Evolutionary conservation across 2,329 filamentous ascomycete species (phyloP).

Genomic region (Cladosporium sp.): DNA sequence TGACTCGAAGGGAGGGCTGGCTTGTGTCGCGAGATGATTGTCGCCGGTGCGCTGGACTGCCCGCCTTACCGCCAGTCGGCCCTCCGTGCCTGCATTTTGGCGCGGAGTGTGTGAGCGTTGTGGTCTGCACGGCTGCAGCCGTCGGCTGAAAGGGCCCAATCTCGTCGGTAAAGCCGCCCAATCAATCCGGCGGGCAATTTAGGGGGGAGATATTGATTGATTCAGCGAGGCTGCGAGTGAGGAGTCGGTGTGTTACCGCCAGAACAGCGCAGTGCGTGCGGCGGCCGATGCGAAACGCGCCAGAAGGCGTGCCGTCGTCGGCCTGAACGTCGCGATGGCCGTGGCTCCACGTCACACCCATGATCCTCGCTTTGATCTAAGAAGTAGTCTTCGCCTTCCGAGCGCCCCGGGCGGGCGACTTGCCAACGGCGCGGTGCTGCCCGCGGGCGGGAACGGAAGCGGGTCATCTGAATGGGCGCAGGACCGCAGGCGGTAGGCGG

Average conservation of each 20-base stretch:
- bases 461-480: conserved; percentile 4
- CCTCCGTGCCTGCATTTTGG: not conserved
- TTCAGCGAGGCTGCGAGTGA: not conserved
- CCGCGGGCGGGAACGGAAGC: not conserved
- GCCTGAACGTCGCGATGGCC: too few species aligned
- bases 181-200: too few species aligned
- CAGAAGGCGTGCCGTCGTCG: not conserved
- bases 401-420: too few species aligned
- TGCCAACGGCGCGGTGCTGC: not conserved
- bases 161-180: not conserved
- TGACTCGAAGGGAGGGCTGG: conserved; percentile 3
- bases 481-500: not conserved
- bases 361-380: conserved; percentile 6
- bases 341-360: too few species aligned
- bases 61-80: conserved; percentile 5
- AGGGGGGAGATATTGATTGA: conserved; percentile 1
- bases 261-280: not conserved
- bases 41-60: not conserved
- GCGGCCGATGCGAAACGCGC: conserved; percentile 3
- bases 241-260: conserved; percentile 10
- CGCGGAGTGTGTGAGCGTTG: too few species aligned
- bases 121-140: conserved; percentile 6
- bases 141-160: too few species aligned
- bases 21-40: not conserved
- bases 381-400: too few species aligned